These are phyloP conservation scores for Mycogone perniciosa DNA, from an alignment of 2,329 filamentous ascomycete genomes.

Conservation along the genomic window DNA sequence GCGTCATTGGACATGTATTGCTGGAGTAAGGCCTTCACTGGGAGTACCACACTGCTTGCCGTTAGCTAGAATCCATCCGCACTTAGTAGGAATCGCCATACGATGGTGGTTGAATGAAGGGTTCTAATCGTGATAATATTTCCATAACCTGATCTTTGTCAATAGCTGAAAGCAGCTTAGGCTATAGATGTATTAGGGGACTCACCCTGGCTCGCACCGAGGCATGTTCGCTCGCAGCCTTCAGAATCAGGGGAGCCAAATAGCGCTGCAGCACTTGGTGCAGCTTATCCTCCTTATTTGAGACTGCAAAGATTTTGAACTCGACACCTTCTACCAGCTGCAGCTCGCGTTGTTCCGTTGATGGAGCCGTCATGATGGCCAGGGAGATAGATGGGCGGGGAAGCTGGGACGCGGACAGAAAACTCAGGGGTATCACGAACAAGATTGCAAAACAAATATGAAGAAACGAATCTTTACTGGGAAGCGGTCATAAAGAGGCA, in stretches of 20 bases:
- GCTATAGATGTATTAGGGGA: not conserved
- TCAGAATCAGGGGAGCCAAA: constrained; percentile 74
- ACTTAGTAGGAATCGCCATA: constrained; percentile 22
- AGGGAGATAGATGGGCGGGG: constrained; percentile 1
- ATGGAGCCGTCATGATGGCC: constrained; percentile 29
- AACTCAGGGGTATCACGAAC: not conserved
- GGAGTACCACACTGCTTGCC: constrained; percentile 60
- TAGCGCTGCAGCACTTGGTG: constrained; percentile 72
- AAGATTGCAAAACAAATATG: not conserved
- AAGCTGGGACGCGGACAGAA: not conserved
- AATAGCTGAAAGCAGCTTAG: not conserved
- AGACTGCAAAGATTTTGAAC: constrained; percentile 69
- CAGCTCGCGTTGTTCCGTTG: constrained; percentile 65
- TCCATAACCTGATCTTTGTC: constrained; percentile 38
- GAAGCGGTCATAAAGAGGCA: not conserved
- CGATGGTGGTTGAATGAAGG: constrained; percentile 47
- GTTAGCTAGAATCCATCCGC: not conserved
- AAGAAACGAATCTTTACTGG: not conserved
- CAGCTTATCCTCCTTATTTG: constrained; percentile 78
- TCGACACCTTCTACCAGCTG: constrained; percentile 80
- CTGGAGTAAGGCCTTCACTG: constrained; percentile 74
- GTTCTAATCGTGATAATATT: constrained; percentile 46
- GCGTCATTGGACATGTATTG: constrained; percentile 78
- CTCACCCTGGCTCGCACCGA: constrained; percentile 71
- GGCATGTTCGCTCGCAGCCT: constrained; percentile 73